Evolutionary conservation across 169 alveolate genomes (phyloP).

Genomic region (Babesia gibsoni): DNA sequence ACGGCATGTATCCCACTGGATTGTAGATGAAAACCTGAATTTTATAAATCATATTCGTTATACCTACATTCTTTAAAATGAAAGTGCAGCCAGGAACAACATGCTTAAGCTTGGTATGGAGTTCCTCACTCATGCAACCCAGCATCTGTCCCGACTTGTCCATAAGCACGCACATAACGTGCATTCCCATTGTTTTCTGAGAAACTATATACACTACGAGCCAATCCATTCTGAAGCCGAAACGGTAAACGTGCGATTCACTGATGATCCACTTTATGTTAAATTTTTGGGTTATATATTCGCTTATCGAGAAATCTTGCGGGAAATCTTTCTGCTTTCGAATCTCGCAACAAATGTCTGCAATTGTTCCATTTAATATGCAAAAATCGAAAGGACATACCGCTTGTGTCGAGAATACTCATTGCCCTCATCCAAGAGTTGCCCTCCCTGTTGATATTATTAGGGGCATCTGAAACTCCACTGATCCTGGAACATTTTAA

Average conservation of each 20-base stretch:
- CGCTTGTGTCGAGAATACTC: neutral
- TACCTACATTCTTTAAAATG: conserved; percentile 16
- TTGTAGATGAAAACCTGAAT: conserved; percentile 13
- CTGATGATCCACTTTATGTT: conserved; percentile 19
- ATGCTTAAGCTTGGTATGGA: conserved; percentile 4
- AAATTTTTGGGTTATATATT: conserved; percentile 15
- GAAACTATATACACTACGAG: conserved; percentile 29
- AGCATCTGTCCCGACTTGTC: conserved; percentile 46
- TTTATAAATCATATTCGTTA: neutral
- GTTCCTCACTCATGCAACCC: conserved; percentile 37
- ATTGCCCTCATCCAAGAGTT: conserved; percentile 31
- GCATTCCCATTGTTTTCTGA: neutral
- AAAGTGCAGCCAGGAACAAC: conserved; percentile 29
- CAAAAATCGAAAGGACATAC: neutral
- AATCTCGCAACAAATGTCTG: neutral
- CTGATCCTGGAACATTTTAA: neutral
- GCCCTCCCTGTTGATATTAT: neutral
- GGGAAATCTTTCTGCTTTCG: conserved; percentile 11
- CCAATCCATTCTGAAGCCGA: conserved; percentile 18
- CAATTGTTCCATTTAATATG: neutral
- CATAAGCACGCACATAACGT: conserved; percentile 22
- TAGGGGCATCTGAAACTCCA: neutral
- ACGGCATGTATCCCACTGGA: conserved; percentile 35
- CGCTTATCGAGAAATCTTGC: conserved; percentile 9
- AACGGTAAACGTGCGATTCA: neutral